A percentile compares a stretch with the other conserved stretches of the same genome.
phyloP scores from a whole-genome alignment of 2,329 filamentous ascomycete species.

The Scedosporium aurantiacum region DNA sequence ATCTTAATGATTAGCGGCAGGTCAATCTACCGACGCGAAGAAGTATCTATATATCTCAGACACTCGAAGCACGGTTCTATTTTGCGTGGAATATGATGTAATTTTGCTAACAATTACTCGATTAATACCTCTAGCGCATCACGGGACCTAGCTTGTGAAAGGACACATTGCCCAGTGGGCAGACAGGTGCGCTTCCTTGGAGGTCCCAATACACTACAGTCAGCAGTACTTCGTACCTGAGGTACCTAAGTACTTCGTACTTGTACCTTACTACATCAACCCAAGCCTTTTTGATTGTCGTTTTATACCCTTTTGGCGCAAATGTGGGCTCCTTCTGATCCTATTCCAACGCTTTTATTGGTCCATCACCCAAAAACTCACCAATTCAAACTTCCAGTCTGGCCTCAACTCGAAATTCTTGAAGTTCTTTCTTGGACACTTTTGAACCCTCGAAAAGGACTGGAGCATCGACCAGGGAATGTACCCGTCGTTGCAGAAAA shows the following conservation, averaged over 20 bases:
- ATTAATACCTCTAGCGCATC: neutral
- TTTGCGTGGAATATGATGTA: neutral
- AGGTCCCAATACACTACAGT: too few species aligned
- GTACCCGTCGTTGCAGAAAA: neutral
- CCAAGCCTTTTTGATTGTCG: too few species aligned
- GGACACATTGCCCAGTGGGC: constrained; percentile 5
- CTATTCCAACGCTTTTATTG: constrained; percentile 1
- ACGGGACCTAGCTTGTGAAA: neutral
- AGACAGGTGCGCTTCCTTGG: neutral
- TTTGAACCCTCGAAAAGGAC: neutral
- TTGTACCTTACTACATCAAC: too few species aligned
- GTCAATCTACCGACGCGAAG: neutral
- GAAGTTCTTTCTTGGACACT: too few species aligned
- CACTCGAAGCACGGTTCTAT: neutral
- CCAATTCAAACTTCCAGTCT: constrained; percentile 3
- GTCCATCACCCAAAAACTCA: neutral
- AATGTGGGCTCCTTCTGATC: neutral
- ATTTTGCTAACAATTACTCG: neutral
- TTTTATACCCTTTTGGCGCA: too few species aligned
- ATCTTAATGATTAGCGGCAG: neutral
- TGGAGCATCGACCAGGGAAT: neutral
- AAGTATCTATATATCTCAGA: neutral
- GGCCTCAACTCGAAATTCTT: constrained; percentile 1
- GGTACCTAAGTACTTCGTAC: too few species aligned
- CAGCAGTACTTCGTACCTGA: too few species aligned